Evolutionary conservation across 2,329 filamentous ascomycete genomes (phyloP).

Genomic region (Paraconiothyrium brasiliense): DNA sequence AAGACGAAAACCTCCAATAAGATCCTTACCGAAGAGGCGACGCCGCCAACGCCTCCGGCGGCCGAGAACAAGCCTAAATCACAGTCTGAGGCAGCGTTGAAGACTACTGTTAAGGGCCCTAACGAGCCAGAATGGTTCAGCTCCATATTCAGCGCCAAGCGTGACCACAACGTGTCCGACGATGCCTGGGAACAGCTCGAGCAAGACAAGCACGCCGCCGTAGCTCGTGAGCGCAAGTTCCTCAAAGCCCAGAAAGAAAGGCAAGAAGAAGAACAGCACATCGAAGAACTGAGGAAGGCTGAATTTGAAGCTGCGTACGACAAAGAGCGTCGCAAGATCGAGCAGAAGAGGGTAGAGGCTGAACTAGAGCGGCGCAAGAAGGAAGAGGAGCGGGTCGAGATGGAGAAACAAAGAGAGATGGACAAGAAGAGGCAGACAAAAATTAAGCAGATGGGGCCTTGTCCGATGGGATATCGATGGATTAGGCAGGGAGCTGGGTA

Average conservation of each 20-base stretch:
- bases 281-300: constrained; percentile 40
- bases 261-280: constrained; percentile 27
- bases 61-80: background rate
- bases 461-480: constrained; percentile 68
- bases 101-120: background rate
- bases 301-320: constrained; percentile 39
- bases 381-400: constrained; percentile 51
- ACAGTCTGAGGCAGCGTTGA: background rate
- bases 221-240: constrained; percentile 47
- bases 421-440: constrained; percentile 48
- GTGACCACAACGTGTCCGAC: constrained; percentile 69
- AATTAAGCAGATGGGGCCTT: constrained; percentile 64
- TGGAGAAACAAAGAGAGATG: constrained; percentile 33
- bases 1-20: constrained; percentile 4
- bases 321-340: constrained; percentile 30
- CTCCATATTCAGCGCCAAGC: constrained; percentile 31
- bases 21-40: background rate
- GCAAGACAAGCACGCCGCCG: constrained; percentile 53
- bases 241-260: constrained; percentile 46
- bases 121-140: constrained; percentile 20
- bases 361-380: constrained; percentile 32
- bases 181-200: constrained; percentile 70
- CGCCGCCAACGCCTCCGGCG: too few relatives aligned
- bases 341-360: constrained; percentile 30
- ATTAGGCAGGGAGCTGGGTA: constrained; percentile 68